Base-by-base conservation (phyloP, 225 moss, liverwort and hornwort genomes). In the Climacium dendroides region DNA sequence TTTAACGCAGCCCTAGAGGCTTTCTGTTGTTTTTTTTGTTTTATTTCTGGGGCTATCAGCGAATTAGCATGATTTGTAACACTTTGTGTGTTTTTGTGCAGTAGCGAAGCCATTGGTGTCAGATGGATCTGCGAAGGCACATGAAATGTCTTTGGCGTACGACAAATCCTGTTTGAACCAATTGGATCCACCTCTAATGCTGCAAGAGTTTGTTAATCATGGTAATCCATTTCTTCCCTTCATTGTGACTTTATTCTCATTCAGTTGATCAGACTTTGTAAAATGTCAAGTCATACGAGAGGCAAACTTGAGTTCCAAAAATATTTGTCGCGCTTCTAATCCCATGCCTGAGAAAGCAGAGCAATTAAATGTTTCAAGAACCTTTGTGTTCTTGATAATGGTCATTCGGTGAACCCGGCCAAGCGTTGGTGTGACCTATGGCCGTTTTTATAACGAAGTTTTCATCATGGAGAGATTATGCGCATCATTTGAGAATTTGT, bases 201-300 rank as follows among this genome's bases (percentile, higher is more conserved):
- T 94, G 80, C 94, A 94, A 90, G 94, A 94, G 79, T 94, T 94
- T 63, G 92, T 94, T 30, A 94, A 94, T 83, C 94, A 94, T 72
- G 92, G 94, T 94, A 87, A 75, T 58, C 48, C 26, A 83, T 8
- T 61, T 66, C 25, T 45, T 19, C 37, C 63, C 66, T 88, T 84
- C 25, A 47, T 39, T 76, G n/a, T 62, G 32, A 11, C 78, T 64
- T 35, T 63, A 8, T 65, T 53, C 60, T 84, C 61, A 45, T 32
- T 84, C 15, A 30, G 52, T n/a, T 23, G 22, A 15, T 66, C 58
- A 20, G 7, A 23, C 28, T 79, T 58, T 83, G n/a, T 16, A 74
- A 73, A 24, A 19, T 59, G 29, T 16, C 23, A 34, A 30, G 26
- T 65, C 81, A 22, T 58, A 45, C 47, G 37, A 75, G 45, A 67